A percentile compares a stretch with the other conserved stretches of the same genome.
phyloP scores from a whole-genome alignment of 1,139 yeast species.

The Scheffersomyces titani region DNA sequence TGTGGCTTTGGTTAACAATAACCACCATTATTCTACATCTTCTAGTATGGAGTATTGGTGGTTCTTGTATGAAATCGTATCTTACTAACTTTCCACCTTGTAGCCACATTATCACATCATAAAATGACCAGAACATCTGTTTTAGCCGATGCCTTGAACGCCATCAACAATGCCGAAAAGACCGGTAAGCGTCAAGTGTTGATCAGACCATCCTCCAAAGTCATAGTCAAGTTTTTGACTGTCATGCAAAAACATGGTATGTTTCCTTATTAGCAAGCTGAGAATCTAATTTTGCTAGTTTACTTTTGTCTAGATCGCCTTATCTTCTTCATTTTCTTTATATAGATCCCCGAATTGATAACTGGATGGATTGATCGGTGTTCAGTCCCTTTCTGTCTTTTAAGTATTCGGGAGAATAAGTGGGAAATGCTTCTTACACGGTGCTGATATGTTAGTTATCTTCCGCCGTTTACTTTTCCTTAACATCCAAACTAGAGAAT shows the following conservation, averaged over 20 bases:
- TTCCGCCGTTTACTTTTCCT: slow-evolving; percentile 73
- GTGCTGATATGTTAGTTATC: slow-evolving; percentile 36
- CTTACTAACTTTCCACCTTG: slow-evolving; percentile 10
- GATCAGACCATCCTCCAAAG: slow-evolving; percentile 99
- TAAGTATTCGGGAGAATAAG: slow-evolving; percentile 89
- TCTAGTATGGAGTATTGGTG: not conserved
- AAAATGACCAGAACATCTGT: slow-evolving; percentile 98
- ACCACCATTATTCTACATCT: not conserved
- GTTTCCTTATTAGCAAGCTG: slow-evolving; percentile 5
- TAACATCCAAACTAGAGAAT: slow-evolving; percentile 43
- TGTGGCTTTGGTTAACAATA: slow-evolving; percentile 25
- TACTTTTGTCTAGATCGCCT: slow-evolving; percentile 1
- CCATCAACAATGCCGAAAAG: slow-evolving; percentile 99
- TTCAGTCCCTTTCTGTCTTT: slow-evolving; percentile 94
- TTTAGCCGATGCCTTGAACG: slow-evolving; percentile 97
- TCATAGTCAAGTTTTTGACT: slow-evolving; percentile 91
- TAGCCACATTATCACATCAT: slow-evolving; percentile 12
- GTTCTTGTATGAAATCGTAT: not conserved
- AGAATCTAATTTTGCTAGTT: not conserved
- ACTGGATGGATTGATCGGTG: slow-evolving; percentile 95
- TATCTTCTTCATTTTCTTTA: slow-evolving; percentile 1
- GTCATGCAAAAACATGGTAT: slow-evolving; percentile 94
- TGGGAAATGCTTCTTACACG: slow-evolving; percentile 83
- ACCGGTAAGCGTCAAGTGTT: slow-evolving; percentile 99
- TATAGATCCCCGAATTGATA: slow-evolving; percentile 75